Evolutionary conservation across 1,284 basidiomycete species (phyloP).

Genomic region (Tilletia walkeri): DNA sequence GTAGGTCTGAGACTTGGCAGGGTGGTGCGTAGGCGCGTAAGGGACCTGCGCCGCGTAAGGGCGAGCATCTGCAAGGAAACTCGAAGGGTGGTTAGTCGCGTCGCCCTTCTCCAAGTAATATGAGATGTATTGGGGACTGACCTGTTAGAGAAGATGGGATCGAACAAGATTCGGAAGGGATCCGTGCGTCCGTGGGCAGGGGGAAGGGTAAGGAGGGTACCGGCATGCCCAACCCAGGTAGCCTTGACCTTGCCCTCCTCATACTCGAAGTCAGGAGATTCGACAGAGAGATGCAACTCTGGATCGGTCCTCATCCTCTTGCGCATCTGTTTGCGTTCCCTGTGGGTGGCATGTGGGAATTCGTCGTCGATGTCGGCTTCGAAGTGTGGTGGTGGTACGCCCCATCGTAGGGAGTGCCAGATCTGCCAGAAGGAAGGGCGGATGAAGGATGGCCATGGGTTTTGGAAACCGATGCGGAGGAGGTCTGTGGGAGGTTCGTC

Average conservation of each 20-base stretch:
- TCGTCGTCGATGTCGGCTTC: background rate
- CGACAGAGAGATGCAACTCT: constrained; percentile 26
- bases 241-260: constrained; percentile 24
- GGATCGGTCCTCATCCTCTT: constrained; percentile 1
- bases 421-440: constrained; percentile 40
- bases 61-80: constrained; percentile 36
- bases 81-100: too few species aligned
- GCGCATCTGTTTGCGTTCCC: background rate
- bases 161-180: constrained; percentile 42
- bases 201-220: constrained; percentile 44
- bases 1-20: constrained; percentile 39
- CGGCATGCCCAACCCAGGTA: constrained; percentile 53
- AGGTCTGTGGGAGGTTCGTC: background rate
- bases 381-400: constrained; percentile 27
- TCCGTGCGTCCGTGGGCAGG: constrained; percentile 4
- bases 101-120: too few species aligned
- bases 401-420: constrained; percentile 45
- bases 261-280: constrained; percentile 19
- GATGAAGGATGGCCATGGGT: constrained; percentile 49
- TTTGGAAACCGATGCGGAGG: constrained; percentile 40
- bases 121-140: too few species aligned
- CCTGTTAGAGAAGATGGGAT: constrained; percentile 50
- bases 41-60: constrained; percentile 44
- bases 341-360: background rate
- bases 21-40: constrained; percentile 41